These are phyloP conservation scores for Fusarium veterinarium DNA, from an alignment of 2,329 filamentous ascomycete species.

Conservation along the genomic window DNA sequence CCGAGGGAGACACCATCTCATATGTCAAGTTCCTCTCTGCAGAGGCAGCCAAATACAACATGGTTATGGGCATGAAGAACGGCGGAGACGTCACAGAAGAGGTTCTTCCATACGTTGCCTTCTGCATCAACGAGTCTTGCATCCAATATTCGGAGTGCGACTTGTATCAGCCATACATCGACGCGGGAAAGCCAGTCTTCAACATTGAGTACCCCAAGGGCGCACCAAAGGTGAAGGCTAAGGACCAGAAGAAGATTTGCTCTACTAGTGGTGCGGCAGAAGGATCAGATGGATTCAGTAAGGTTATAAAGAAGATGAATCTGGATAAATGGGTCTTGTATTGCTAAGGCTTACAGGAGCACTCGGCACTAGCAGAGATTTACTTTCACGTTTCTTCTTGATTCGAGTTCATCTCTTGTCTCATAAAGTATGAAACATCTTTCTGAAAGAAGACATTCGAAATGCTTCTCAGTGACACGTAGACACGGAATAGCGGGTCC, in stretches of 20 bases:
- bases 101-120: slow-evolving; percentile 65
- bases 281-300: slow-evolving; percentile 66
- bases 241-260: slow-evolving; percentile 56
- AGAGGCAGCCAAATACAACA: slow-evolving; percentile 61
- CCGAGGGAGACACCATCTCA: slow-evolving; percentile 63
- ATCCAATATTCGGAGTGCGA: slow-evolving; percentile 68
- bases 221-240: slow-evolving; percentile 51
- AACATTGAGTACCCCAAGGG: slow-evolving; percentile 68
- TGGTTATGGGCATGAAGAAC: slow-evolving; percentile 76
- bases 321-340: slow-evolving; percentile 65
- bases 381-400: rapidly evolving
- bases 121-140: slow-evolving; percentile 77
- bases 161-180: slow-evolving; percentile 66
- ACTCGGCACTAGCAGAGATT: rapidly evolving
- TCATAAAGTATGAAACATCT: rapidly evolving
- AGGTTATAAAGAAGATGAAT: slow-evolving; percentile 72
- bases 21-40: slow-evolving; percentile 70
- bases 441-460: not conserved
- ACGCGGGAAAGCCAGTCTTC: slow-evolving; percentile 2
- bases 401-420: not conserved
- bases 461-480: rapidly evolving
- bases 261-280: slow-evolving; percentile 45
- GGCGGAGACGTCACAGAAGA: slow-evolving; percentile 66
- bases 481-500: rapidly evolving
- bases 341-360: not conserved